Conservation (phyloP, 1,284 basidiomycete species). For the Sphaerobolus stellatus region DNA sequence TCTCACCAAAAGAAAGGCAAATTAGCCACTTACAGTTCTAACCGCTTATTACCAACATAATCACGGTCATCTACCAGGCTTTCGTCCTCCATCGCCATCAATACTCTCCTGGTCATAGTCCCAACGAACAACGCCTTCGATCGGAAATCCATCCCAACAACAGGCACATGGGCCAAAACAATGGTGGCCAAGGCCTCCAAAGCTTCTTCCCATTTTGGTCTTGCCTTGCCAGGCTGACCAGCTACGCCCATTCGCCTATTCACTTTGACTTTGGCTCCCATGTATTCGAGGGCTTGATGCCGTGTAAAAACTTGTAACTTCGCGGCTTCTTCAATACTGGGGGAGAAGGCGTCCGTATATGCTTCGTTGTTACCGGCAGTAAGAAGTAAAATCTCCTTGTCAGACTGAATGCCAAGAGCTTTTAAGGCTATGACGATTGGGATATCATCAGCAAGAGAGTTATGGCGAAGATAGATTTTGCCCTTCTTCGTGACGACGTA, state of each 20-base stretch:
- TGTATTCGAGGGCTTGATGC: conserved; percentile 94
- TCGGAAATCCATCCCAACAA: conserved; percentile 87
- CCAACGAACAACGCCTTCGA: conserved; percentile 98
- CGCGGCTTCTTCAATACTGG: conserved; percentile 93
- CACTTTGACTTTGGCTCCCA: conserved; percentile 89
- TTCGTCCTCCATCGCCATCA: conserved; percentile 96
- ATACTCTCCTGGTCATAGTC: conserved; percentile 94
- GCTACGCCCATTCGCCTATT: conserved; percentile 65
- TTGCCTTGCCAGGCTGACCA: conserved; percentile 55
- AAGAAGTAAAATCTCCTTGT: conserved; percentile 95
- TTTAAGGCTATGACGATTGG: conserved; percentile 97
- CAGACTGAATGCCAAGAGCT: conserved; percentile 93
- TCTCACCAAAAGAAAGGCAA: conserved; percentile 5
- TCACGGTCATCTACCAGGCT: conserved; percentile 98
- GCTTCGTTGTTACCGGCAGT: conserved; percentile 92
- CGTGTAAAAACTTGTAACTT: conserved; percentile 89
- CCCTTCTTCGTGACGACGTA: conserved; percentile 96
- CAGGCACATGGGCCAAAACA: conserved; percentile 95
- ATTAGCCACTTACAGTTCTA: conserved; percentile 84
- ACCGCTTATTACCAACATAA: conserved; percentile 98
- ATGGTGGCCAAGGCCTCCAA: conserved; percentile 96
- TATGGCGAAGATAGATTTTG: conserved; percentile 96
- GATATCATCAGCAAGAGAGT: conserved; percentile 96
- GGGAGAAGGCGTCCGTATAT: conserved; percentile 86
- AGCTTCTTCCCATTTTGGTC: conserved; percentile 92